Percentiles rank a stretch among this genome's conserved stretches.
These are phyloP conservation scores for Herpetospermum pedunculosum DNA, from an alignment of 306 rosid species.

Conservation along the genomic window DNA sequence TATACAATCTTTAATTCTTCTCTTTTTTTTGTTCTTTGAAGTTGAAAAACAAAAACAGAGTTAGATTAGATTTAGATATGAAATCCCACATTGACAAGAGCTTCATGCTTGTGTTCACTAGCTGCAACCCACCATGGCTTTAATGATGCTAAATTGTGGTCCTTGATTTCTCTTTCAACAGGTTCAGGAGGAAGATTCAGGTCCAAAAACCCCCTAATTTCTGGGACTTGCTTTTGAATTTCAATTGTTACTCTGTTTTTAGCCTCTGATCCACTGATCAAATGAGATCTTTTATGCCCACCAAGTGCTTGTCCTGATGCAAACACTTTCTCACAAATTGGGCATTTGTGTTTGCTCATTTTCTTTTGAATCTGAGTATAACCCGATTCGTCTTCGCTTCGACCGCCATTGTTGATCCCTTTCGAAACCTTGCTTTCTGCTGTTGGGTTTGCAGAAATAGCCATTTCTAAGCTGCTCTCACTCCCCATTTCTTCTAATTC, in stretches of 20 bases:
- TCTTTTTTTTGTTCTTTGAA: too few relatives aligned
- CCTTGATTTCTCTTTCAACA: constrained; percentile 24
- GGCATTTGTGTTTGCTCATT: constrained; percentile 11
- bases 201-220: constrained; percentile 5
- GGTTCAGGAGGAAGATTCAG: constrained; percentile 19
- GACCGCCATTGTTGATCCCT: background rate
- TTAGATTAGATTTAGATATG: too few relatives aligned
- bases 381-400: background rate
- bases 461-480: constrained; percentile 5
- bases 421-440: background rate
- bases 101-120: constrained; percentile 20
- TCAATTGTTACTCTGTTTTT: background rate
- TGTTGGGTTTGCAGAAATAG: constrained; percentile 1
- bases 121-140: constrained; percentile 32
- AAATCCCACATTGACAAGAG: constrained; percentile 15
- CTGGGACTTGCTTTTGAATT: constrained; percentile 4
- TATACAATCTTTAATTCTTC: constrained; percentile 33
- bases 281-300: constrained; percentile 18
- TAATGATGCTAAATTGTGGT: constrained; percentile 11
- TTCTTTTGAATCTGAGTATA: background rate
- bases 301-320: constrained; percentile 19
- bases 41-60: too few relatives aligned
- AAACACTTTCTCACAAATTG: constrained; percentile 11
- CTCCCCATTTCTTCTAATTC: background rate
- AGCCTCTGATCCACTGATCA: background rate